Evolutionary conservation across 1,284 basidiomycete genomes (phyloP), one percentile per base, ranked within the genome.

Genomic region (Naganishia sp.): DNA sequence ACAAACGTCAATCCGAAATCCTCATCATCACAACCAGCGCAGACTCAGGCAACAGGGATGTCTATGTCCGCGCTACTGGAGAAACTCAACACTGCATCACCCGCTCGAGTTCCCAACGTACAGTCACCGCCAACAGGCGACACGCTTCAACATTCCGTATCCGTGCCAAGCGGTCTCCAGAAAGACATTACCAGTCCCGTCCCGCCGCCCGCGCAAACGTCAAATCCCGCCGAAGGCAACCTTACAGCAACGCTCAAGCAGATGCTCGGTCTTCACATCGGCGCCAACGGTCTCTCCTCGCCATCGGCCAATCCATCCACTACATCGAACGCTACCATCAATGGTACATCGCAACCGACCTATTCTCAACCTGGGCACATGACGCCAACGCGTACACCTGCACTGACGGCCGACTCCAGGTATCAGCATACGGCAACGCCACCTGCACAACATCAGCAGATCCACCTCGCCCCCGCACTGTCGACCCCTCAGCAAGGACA

Each of bases 381-480:
- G 47, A 61, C 58, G 6, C 58, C 58, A 3, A 61, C 58, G 13
- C 32, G 58, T 5, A 61, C 52, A 21, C 52, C 52, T 6, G 52
- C 52, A 4, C 7, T n/a, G 52, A 32, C 32, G 13, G 31, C 32
- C 17, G 58, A 39, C 31, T 32, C 21, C 35, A 56, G n/a, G 56
- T 28, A 31, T 25, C 56, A 41, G 23, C 15, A 32, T 47, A 41
- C 42, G 6, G 42, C 41, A 7, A 46, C 55, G 21, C 42, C 55
- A 31, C 35, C 35, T 13, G 35, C 13, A 39, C 47, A 49, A 23
- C 58, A 61, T 39, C 58, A 42, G 21, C 58, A 23, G 6, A 42
- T 61, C 11, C 58, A 61, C 13, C 47, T 61, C 17, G 58, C 58
- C 2, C 58, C 58, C 7, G 58, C 58, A 5, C 10, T 61, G 23